These are phyloP conservation scores for Wallacemonas sp. DNA, from an alignment of 208 protist species.

Conservation along the genomic window DNA sequence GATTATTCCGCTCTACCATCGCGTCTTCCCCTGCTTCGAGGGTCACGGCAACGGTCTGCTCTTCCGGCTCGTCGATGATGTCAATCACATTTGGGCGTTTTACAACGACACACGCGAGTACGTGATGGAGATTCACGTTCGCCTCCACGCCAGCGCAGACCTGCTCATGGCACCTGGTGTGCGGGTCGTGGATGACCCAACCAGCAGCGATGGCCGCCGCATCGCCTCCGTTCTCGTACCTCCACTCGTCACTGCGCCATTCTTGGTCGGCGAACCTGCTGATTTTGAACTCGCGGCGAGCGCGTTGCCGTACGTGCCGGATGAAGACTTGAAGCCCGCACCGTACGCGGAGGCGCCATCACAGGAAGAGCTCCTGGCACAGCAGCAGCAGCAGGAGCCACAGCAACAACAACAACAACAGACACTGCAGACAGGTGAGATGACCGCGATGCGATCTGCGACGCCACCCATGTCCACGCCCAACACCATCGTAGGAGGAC, in stretches of 20 bases:
- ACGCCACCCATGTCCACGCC: too few relatives aligned
- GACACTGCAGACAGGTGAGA: neutral
- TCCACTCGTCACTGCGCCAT: slow-evolving; percentile 60
- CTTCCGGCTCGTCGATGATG: slow-evolving; percentile 78
- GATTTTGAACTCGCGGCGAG: slow-evolving; percentile 61
- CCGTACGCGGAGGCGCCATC: slow-evolving; percentile 9
- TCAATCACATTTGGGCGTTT: slow-evolving; percentile 70
- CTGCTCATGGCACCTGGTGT: slow-evolving; percentile 42
- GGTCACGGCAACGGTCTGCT: slow-evolving; percentile 73
- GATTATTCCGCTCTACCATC: slow-evolving; percentile 54
- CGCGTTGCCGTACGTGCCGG: slow-evolving; percentile 25
- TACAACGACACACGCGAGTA: slow-evolving; percentile 87
- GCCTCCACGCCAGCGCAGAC: slow-evolving; percentile 21
- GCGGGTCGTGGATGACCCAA: slow-evolving; percentile 2
- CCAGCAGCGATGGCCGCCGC: slow-evolving; percentile 18
- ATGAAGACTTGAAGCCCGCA: neutral
- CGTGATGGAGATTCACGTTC: slow-evolving; percentile 64
- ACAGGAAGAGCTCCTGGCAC: neutral
- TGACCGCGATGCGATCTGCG: too few relatives aligned
- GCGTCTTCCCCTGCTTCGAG: slow-evolving; percentile 73
- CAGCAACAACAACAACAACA: neutral
- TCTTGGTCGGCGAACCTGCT: slow-evolving; percentile 51
- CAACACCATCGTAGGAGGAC: too few relatives aligned
- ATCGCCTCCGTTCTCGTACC: slow-evolving; percentile 50
- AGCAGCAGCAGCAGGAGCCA: neutral